Conservation (phyloP, 176 grass and related monocot genomes). For the Carex pumila region DNA sequence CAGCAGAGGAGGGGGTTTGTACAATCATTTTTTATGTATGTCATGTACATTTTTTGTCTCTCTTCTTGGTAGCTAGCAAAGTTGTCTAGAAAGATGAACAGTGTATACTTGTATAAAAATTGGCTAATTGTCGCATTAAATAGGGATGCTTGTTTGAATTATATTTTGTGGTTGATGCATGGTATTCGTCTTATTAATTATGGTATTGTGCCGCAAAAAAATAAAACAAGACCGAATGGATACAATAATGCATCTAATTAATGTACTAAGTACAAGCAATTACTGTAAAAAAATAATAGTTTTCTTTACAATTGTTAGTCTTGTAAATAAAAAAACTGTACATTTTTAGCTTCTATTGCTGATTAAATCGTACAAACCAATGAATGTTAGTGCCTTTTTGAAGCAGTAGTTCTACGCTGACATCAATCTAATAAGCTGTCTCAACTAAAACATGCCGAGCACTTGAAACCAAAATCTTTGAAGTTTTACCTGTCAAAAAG, state of each 20-base stretch:
- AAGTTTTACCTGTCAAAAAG: not conserved
- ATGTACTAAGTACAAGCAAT: not conserved
- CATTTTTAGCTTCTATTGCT: not conserved
- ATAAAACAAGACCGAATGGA: not conserved
- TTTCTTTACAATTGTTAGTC: not conserved
- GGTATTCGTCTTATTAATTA: not conserved
- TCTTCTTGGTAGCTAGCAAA: not conserved
- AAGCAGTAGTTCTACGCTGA: not conserved
- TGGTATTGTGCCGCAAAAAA: not conserved
- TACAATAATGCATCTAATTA: not conserved
- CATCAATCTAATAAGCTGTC: not conserved
- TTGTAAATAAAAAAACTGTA: not conserved
- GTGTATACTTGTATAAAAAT: conserved; percentile 13
- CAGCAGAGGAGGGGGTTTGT: conserved; percentile 9
- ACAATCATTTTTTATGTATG: conserved; percentile 27
- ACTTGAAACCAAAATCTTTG: not conserved
- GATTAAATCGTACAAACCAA: not conserved
- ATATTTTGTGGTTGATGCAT: not conserved
- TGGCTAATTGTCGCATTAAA: not conserved
- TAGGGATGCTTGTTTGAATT: not conserved
- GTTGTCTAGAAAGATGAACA: conserved; percentile 7
- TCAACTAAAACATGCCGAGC: not conserved
- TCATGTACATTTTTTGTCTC: conserved; percentile 17
- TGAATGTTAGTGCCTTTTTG: not conserved
- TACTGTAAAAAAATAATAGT: not conserved